Evolutionary conservation across 192 early-diverging fungal species (phyloP).

Genomic region (Nowakowskiella sp.): DNA sequence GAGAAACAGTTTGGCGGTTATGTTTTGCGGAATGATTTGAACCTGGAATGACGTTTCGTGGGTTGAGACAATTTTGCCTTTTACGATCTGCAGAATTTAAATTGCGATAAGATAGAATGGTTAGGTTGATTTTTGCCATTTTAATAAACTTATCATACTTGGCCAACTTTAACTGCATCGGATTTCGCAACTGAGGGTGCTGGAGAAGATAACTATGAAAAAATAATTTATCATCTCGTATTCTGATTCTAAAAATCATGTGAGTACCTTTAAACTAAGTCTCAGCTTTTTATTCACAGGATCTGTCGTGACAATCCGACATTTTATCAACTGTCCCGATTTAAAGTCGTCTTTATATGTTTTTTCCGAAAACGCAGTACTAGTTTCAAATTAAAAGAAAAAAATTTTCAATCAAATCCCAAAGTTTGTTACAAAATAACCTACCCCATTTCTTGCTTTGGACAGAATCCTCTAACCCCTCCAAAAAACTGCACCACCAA

Average conservation of each 20-base stretch:
- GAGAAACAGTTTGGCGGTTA: conserved; percentile 44
- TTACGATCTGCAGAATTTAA: conserved; percentile 35
- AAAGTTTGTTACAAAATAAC: neutral
- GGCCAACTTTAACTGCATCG: no score
- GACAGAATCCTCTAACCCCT: conserved; percentile 44
- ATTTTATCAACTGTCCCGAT: conserved; percentile 63
- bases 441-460: neutral
- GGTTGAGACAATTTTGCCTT: conserved; percentile 49
- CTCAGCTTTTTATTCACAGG: conserved; percentile 47
- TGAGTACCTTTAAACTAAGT: conserved; percentile 60
- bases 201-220: neutral
- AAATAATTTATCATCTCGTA: conserved; percentile 1
- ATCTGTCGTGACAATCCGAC: conserved; percentile 59
- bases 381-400: neutral
- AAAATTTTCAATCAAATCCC: neutral
- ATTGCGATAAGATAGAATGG: conserved; percentile 25
- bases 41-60: conserved; percentile 40
- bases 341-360: conserved; percentile 51
- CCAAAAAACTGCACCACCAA: conserved; percentile 74
- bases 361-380: conserved; percentile 14
- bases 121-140: conserved; percentile 20
- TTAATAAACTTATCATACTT: conserved; percentile 15
- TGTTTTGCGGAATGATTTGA: conserved; percentile 48
- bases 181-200: conserved; percentile 11
- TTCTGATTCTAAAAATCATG: neutral